phyloP scores from a whole-genome alignment of 2,329 filamentous ascomycete genomes.

The Cordyceps javanica region DNA sequence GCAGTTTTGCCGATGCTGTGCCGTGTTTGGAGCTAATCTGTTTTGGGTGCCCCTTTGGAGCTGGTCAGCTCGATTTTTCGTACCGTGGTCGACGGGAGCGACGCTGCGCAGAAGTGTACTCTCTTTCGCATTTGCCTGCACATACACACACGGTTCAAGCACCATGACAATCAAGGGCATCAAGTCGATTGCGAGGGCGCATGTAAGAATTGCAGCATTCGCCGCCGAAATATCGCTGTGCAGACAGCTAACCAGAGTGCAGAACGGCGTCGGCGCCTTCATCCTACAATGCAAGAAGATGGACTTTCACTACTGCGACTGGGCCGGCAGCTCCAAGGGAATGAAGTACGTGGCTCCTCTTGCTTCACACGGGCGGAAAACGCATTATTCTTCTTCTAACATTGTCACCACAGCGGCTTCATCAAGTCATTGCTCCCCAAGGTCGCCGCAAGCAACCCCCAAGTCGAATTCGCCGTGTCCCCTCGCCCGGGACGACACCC shows the following conservation, averaged over 20 bases:
- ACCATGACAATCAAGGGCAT: slow-evolving; percentile 52
- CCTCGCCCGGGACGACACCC: slow-evolving; percentile 88
- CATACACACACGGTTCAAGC: slow-evolving; percentile 21
- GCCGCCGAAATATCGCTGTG: not conserved
- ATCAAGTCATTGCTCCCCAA: slow-evolving; percentile 67
- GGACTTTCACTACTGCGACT: slow-evolving; percentile 97
- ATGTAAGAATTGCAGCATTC: slow-evolving; percentile 35
- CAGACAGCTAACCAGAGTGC: slow-evolving; percentile 13
- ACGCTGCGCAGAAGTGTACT: not conserved
- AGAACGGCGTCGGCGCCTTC: slow-evolving; percentile 97
- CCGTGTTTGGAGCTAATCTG: slow-evolving; percentile 9
- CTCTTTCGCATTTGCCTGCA: slow-evolving; percentile 19
- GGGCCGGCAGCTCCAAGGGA: slow-evolving; percentile 83
- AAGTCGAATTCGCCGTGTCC: slow-evolving; percentile 87
- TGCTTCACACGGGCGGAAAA: too few relatives aligned
- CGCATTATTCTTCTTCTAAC: slow-evolving; percentile 21
- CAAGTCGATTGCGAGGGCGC: slow-evolving; percentile 45
- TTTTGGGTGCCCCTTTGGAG: slow-evolving; percentile 14
- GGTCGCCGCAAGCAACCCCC: slow-evolving; percentile 77
- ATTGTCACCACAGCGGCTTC: slow-evolving; percentile 56
- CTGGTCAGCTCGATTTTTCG: slow-evolving; percentile 17
- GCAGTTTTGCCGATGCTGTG: slow-evolving; percentile 13
- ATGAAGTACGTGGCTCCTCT: slow-evolving; percentile 67
- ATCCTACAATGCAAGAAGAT: slow-evolving; percentile 95
- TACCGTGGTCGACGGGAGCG: slow-evolving; percentile 9